phyloP scores from a whole-genome alignment of 352 stramenopile species.

The Pythium aphanidermatum region DNA sequence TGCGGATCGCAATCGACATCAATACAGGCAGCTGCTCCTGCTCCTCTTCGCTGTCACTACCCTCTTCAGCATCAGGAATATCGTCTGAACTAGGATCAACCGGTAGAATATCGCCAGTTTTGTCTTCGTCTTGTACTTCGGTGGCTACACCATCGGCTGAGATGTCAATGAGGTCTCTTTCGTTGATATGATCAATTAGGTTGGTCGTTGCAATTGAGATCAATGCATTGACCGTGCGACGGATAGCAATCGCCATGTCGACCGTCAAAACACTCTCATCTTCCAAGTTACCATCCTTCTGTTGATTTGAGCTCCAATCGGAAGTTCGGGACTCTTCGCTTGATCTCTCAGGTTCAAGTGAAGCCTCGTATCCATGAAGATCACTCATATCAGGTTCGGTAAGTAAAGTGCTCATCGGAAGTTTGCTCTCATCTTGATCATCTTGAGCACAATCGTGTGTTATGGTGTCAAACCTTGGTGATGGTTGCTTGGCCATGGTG shows the following conservation, averaged over 20 bases:
- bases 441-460: background rate
- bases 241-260: slow-evolving; percentile 42
- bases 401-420: too few relatives aligned
- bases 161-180: too few relatives aligned
- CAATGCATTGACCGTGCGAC: slow-evolving; percentile 32
- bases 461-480: background rate
- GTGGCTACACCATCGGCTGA: too few relatives aligned
- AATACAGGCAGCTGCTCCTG: slow-evolving; percentile 20
- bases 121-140: too few relatives aligned
- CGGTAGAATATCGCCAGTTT: too few relatives aligned
- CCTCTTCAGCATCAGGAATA: background rate
- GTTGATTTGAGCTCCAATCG: slow-evolving; percentile 2
- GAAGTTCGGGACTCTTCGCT: background rate
- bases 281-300: slow-evolving; percentile 3
- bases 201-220: slow-evolving; percentile 24
- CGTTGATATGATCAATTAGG: background rate
- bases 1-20: slow-evolving; percentile 35
- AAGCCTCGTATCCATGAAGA: too few relatives aligned
- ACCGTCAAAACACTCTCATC: slow-evolving; percentile 21
- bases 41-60: slow-evolving; percentile 1
- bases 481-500: background rate
- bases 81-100: too few relatives aligned
- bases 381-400: too few relatives aligned
- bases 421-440: too few relatives aligned
- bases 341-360: too few relatives aligned